phyloP scores from a whole-genome alignment of 768 basidiomycete genomes.

The Lentinula sp. region DNA sequence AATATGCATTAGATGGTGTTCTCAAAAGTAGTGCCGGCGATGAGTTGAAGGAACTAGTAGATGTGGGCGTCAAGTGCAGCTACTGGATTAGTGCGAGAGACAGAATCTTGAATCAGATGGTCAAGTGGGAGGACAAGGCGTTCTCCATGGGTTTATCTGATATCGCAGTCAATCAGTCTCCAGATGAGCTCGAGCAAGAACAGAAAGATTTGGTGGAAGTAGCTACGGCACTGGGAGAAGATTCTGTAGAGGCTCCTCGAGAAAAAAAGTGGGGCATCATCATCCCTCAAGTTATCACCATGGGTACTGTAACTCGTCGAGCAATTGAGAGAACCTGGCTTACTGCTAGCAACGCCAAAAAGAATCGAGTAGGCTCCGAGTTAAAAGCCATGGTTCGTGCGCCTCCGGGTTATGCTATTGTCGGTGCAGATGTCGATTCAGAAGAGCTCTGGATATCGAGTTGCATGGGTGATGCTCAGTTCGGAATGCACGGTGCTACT shows the following conservation, averaged over 20 bases:
- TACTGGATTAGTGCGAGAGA: constrained; percentile 98
- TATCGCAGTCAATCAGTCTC: constrained; percentile 6
- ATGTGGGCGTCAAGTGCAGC: constrained; percentile 90
- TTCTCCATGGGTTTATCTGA: constrained; percentile 42
- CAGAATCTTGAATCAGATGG: constrained; percentile 88
- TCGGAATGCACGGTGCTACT: constrained; percentile 93
- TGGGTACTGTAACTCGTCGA: constrained; percentile 97
- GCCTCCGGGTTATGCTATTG: constrained; percentile 87
- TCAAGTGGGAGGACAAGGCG: constrained; percentile 65
- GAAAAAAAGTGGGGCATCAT: constrained; percentile 80
- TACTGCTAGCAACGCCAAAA: constrained; percentile 96
- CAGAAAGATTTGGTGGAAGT: not conserved
- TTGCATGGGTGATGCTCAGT: constrained; percentile 97
- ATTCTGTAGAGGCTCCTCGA: constrained; percentile 3
- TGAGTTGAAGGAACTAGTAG: constrained; percentile 78
- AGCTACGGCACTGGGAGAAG: not conserved
- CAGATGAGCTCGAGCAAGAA: constrained; percentile 14
- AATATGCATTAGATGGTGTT: constrained; percentile 82
- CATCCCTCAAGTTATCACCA: constrained; percentile 91
- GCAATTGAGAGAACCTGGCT: constrained; percentile 99
- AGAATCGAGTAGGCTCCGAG: constrained; percentile 96
- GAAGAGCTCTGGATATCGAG: constrained; percentile 99
- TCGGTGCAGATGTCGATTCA: constrained; percentile 97
- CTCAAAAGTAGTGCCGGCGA: constrained; percentile 75
- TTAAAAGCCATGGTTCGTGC: constrained; percentile 97